phyloP scores from a whole-genome alignment of 345 rosid species.

The Toxicodendron radicans region DNA sequence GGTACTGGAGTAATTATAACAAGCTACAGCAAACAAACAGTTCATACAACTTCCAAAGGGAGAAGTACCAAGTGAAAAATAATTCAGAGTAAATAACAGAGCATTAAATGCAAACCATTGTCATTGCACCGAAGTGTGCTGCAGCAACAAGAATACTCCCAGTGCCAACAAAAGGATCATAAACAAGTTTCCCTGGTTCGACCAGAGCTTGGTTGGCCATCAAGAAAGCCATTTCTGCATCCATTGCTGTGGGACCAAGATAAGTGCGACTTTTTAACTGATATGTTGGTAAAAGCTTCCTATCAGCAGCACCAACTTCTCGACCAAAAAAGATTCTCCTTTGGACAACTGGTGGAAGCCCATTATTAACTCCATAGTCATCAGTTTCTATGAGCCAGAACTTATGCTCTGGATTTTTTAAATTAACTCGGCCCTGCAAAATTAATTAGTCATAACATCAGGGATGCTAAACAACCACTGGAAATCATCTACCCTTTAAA shows the following conservation, averaged over 20 bases:
- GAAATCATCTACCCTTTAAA: not conserved
- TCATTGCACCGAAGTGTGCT: conserved; percentile 90
- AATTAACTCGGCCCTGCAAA: conserved; percentile 71
- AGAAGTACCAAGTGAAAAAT: not conserved
- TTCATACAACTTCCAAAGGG: conserved; percentile 2
- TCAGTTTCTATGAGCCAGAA: conserved; percentile 90
- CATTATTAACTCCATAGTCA: conserved; percentile 70
- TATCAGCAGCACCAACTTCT: conserved; percentile 88
- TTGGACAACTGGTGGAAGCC: conserved; percentile 77
- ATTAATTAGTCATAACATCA: conserved; percentile 18
- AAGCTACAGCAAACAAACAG: conserved; percentile 8
- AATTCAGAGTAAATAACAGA: not conserved
- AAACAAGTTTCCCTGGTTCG: conserved; percentile 75
- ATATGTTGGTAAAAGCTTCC: conserved; percentile 83
- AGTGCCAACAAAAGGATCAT: conserved; percentile 96
- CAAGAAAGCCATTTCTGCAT: conserved; percentile 97
- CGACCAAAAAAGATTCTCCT: conserved; percentile 85
- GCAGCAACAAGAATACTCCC: conserved; percentile 96
- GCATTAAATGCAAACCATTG: conserved; percentile 55
- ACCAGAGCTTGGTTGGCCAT: conserved; percentile 96
- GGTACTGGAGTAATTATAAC: conserved; percentile 8
- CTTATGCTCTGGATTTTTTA: conserved; percentile 74
- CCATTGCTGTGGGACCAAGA: conserved; percentile 98
- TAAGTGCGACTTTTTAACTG: conserved; percentile 81
- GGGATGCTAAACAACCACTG: not conserved